Conservation (phyloP, 1,139 yeast species). For the Debaryomyces psychrophilus region DNA sequence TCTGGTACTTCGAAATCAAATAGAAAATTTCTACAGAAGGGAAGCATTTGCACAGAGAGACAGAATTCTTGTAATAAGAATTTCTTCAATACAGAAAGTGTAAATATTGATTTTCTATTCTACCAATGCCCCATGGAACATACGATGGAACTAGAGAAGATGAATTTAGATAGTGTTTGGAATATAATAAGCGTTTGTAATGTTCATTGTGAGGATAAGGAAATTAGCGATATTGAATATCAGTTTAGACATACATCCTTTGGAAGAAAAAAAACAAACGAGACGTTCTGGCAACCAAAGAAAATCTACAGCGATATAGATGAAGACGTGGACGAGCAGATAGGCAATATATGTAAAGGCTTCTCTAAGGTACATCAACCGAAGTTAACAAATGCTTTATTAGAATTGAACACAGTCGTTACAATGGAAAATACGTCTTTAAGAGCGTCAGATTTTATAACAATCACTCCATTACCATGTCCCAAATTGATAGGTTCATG, state of each 20-base stretch:
- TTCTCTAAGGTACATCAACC: not conserved
- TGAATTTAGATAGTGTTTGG: not conserved
- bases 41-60: not conserved
- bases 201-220: not conserved
- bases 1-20: not conserved
- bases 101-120: not conserved
- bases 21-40: not conserved
- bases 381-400: not conserved
- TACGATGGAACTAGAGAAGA: not conserved
- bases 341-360: not conserved
- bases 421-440: not conserved
- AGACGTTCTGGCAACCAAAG: not conserved
- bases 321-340: not conserved
- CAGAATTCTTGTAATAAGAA: not conserved
- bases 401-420: not conserved
- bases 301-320: not conserved
- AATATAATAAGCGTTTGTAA: not conserved
- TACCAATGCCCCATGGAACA: not conserved
- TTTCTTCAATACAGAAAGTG: not conserved
- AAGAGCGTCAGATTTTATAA: slow-evolving; percentile 1
- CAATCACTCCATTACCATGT: slow-evolving; percentile 23
- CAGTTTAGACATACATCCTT: not conserved
- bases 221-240: not conserved
- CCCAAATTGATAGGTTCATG: slow-evolving; percentile 26
- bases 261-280: too few relatives aligned